Conservation (phyloP, 768 basidiomycete genomes). For the Ramaria rubella region DNA sequence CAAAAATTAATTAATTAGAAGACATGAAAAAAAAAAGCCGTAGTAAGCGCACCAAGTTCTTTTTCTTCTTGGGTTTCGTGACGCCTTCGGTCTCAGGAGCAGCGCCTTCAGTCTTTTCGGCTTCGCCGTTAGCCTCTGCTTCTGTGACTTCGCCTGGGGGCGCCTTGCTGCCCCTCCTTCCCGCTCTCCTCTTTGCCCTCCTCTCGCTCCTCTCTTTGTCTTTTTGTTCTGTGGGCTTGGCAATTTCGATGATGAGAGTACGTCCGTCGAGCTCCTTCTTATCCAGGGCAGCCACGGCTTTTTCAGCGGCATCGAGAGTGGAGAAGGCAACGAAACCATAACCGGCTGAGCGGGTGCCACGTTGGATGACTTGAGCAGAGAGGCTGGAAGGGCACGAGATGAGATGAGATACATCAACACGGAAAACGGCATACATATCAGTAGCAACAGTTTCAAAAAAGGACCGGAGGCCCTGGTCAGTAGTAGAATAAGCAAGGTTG, state of each 20-base stretch:
- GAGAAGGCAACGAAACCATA: conserved; percentile 89
- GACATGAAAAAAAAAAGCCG: neutral
- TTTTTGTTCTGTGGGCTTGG: conserved; percentile 86
- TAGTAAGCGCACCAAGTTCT: conserved; percentile 25
- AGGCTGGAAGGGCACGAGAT: conserved; percentile 39
- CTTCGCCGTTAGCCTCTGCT: conserved; percentile 79
- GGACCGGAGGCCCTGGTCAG: conserved; percentile 90
- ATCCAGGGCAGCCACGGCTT: conserved; percentile 80
- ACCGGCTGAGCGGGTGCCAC: conserved; percentile 79
- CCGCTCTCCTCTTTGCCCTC: conserved; percentile 71
- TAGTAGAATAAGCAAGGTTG: conserved; percentile 91
- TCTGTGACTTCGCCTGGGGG: conserved; percentile 87
- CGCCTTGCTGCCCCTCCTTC: conserved; percentile 81
- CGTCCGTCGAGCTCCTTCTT: conserved; percentile 87
- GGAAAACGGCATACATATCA: conserved; percentile 70
- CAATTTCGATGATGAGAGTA: conserved; percentile 84
- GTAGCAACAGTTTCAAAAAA: conserved; percentile 84
- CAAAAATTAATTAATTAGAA: neutral
- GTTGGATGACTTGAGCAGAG: conserved; percentile 80
- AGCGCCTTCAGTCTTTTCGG: conserved; percentile 41
- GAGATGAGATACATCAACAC: conserved; percentile 16
- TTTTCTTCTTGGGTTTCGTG: conserved; percentile 70
- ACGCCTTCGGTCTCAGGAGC: conserved; percentile 47
- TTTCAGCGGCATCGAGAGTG: conserved; percentile 75
- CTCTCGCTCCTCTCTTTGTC: conserved; percentile 76